phyloP scores from a whole-genome alignment of 345 rosid species.

The Psidium guajava region DNA sequence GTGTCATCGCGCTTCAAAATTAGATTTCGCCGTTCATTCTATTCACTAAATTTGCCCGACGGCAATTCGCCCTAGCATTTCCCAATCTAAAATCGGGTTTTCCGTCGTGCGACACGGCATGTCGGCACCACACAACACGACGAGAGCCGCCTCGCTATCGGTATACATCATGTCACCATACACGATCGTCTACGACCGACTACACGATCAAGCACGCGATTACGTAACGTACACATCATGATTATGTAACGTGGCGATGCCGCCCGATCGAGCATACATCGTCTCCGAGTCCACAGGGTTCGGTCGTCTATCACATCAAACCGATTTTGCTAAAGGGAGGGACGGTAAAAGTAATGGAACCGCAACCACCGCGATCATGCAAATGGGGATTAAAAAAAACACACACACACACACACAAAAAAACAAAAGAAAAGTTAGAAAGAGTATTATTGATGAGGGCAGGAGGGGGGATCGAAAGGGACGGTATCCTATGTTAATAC shows the following conservation, averaged over 20 bases:
- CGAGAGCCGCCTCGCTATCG: not conserved
- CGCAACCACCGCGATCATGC: not conserved
- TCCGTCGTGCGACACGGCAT: no score
- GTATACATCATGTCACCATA: not conserved
- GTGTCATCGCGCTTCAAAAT: no score
- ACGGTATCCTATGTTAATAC: constrained; percentile 1
- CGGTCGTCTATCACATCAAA: not conserved
- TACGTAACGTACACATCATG: not conserved
- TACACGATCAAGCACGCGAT: not conserved
- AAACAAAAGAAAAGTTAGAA: not conserved
- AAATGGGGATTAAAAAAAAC: not conserved
- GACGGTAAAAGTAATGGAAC: not conserved
- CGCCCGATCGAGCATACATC: not conserved
- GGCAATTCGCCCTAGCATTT: no score
- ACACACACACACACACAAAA: no score
- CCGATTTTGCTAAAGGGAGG: not conserved
- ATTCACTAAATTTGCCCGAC: no score
- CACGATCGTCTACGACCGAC: not conserved
- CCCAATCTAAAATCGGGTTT: no score
- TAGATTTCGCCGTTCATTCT: no score
- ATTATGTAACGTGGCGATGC: not conserved
- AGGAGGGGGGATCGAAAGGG: not conserved
- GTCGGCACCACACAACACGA: no score
- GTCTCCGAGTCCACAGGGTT: not conserved
- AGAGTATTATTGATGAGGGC: not conserved